Conservation (phyloP, 495 filamentous ascomycete genomes). For the Neurospora sp. region DNA sequence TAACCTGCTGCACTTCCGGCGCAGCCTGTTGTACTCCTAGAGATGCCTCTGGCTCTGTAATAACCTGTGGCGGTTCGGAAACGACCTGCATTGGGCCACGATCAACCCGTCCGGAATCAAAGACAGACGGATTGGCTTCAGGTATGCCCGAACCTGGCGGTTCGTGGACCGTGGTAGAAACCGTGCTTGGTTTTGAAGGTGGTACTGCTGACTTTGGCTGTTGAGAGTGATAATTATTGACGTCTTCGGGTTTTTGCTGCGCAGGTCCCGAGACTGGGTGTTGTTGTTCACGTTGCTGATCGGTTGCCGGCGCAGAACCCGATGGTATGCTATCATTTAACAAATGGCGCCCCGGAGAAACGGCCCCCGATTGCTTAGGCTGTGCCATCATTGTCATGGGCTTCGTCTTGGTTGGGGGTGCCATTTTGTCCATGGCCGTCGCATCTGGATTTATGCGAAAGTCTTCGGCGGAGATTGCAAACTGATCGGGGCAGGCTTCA, state of each 20-base stretch:
- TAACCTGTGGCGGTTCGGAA: background rate
- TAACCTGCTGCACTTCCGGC: background rate
- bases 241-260: background rate
- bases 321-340: background rate
- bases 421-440: background rate
- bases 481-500: constrained; percentile 18
- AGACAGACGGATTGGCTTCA: background rate
- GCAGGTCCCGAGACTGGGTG: background rate
- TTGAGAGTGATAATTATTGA: background rate
- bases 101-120: background rate
- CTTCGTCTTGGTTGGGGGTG: background rate
- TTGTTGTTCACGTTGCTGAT: background rate
- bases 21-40: background rate
- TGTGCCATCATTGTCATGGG: background rate
- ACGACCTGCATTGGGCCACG: background rate
- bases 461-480: constrained; percentile 18
- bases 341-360: background rate
- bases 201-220: background rate
- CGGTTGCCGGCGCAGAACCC: background rate
- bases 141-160: background rate
- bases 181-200: background rate
- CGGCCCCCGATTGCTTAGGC: background rate
- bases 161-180: background rate
- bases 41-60: background rate
- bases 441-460: constrained; percentile 8